A percentile compares a stretch with the other conserved stretches of the same genome.
These are phyloP conservation scores for Drechslera avenae DNA, from an alignment of 2,329 filamentous ascomycete species.

Conservation along the genomic window DNA sequence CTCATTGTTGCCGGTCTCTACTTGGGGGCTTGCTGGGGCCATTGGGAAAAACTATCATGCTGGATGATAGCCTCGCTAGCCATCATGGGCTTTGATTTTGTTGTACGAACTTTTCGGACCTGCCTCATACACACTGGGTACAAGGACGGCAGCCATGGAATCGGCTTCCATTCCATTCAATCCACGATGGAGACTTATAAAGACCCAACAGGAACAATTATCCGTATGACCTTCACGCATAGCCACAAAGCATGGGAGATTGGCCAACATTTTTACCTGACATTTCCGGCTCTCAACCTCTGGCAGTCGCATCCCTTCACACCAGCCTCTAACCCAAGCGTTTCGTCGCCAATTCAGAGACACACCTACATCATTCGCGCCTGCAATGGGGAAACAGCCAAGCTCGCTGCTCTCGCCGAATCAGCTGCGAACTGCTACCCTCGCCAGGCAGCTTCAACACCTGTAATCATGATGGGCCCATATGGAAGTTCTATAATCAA, in stretches of 20 bases:
- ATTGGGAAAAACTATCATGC: constrained; percentile 9
- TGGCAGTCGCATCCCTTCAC: constrained; percentile 13
- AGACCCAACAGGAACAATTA: constrained; percentile 4
- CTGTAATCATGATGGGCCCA: constrained; percentile 11
- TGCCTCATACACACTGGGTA: constrained; percentile 8
- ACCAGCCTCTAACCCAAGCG: constrained; percentile 2
- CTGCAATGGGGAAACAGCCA: constrained; percentile 8
- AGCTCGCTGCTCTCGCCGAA: constrained; percentile 9
- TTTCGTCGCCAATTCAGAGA: background rate
- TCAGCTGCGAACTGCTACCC: constrained; percentile 8
- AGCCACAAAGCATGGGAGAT: constrained; percentile 6
- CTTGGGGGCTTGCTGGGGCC: constrained; percentile 9
- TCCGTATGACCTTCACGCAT: constrained; percentile 9
- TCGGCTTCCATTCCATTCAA: constrained; percentile 8
- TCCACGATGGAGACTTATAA: constrained; percentile 6
- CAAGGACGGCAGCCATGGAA: background rate
- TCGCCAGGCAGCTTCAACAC: constrained; percentile 4
- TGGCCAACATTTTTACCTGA: constrained; percentile 9
- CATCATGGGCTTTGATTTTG: constrained; percentile 7
- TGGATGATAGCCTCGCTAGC: constrained; percentile 10
- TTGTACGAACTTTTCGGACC: constrained; percentile 5
- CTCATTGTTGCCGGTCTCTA: constrained; percentile 9
- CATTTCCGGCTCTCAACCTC: constrained; percentile 10
- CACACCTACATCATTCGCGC: constrained; percentile 11
- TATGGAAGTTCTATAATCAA: constrained; percentile 4